These are phyloP conservation scores for Ilex paraguariensis DNA, from an alignment of 305 asterid genomes.

Conservation along the genomic window DNA sequence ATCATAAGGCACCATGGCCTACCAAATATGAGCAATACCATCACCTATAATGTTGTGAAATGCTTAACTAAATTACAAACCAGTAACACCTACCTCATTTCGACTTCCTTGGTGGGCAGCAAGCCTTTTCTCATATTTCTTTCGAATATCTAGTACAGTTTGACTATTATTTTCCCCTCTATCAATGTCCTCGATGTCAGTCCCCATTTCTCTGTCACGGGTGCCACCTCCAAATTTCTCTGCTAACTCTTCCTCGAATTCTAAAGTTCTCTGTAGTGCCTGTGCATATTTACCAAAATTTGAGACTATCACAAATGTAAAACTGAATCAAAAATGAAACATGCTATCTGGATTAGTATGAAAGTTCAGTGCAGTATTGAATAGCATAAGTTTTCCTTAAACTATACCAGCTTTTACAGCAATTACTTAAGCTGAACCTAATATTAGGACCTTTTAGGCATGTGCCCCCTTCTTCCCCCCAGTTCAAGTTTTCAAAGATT, in stretches of 20 bases:
- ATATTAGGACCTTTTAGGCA: no score
- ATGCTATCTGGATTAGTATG: no score
- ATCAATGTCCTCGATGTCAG: conserved; percentile 60
- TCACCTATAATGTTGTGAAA: conserved; percentile 4
- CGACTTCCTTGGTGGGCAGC: conserved; percentile 74
- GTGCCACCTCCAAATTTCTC: conserved; percentile 94
- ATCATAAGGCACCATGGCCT: conserved; percentile 18
- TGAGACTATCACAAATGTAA: no score
- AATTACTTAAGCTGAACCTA: no score
- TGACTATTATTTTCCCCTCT: conserved; percentile 49
- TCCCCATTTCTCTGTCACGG: conserved; percentile 52
- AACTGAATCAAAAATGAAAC: no score
- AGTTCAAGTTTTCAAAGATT: no score
- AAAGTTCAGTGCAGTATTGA: no score
- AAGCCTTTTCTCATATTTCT: conserved; percentile 93
- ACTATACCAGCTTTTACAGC: no score
- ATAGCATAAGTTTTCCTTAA: no score
- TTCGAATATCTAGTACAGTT: conserved; percentile 78
- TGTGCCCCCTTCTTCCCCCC: no score
- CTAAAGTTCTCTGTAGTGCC: conserved; percentile 73
- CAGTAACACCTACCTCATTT: conserved; percentile 49
- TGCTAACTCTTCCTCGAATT: conserved; percentile 97
- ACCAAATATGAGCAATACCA: conserved; percentile 17
- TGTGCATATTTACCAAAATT: conserved; percentile 7
- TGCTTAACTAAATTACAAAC: conserved; percentile 17